phyloP scores from a whole-genome alignment of 139 green algal genomes.

The Chlorella vulgaris region DNA sequence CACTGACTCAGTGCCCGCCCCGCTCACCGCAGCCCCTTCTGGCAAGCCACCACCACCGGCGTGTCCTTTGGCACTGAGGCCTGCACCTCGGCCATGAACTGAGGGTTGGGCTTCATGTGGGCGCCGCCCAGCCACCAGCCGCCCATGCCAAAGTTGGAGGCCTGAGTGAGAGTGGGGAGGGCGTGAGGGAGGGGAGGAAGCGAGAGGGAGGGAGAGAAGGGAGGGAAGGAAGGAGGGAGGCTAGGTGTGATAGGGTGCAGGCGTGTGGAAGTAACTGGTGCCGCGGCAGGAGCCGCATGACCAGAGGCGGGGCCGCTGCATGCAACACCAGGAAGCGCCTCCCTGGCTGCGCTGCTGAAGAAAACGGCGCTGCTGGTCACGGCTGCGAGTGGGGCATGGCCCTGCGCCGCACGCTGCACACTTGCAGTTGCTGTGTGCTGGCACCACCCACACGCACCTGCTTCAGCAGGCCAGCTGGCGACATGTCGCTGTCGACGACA shows the following conservation, averaged over 20 bases:
- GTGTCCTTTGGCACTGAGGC: constrained; percentile 72
- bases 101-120: constrained; percentile 86
- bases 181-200: not conserved
- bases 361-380: no score
- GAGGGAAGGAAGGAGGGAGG: not conserved
- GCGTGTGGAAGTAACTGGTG: not conserved
- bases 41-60: constrained; percentile 80
- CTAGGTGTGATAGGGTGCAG: not conserved
- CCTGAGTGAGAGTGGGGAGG: constrained; percentile 15
- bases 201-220: not conserved
- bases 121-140: constrained; percentile 90
- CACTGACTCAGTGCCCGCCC: not conserved
- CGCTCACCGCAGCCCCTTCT: constrained; percentile 85
- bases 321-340: no score
- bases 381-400: no score
- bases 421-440: not conserved
- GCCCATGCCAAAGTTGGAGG: constrained; percentile 80
- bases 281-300: no score
- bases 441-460: constrained; percentile 33
- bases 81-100: constrained; percentile 81
- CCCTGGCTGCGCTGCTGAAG: no score
- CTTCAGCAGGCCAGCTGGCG: constrained; percentile 70
- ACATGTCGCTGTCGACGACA: constrained; percentile 63
- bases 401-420: no score
- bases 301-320: no score